A percentile compares a stretch with the other conserved stretches of the same genome.
phyloP scores from a whole-genome alignment of 345 rosid genomes.

The Hirschfeldia incana region DNA sequence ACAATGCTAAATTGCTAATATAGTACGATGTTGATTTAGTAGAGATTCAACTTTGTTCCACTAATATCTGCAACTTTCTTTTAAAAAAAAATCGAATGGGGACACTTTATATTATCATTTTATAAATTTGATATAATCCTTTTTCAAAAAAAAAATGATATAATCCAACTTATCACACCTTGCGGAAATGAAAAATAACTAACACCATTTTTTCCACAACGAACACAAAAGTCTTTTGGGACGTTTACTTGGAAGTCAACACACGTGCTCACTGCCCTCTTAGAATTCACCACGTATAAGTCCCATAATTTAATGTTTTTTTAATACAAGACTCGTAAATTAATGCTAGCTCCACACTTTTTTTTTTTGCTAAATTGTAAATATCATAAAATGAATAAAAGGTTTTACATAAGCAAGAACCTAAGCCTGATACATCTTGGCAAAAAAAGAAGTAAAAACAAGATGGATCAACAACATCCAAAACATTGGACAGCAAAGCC shows the following conservation, averaged over 20 bases:
- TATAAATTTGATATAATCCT: not conserved
- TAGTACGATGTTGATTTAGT: constrained; percentile 16
- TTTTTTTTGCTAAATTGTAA: too few species aligned
- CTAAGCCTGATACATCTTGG: too few species aligned
- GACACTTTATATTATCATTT: not conserved
- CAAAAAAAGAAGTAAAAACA: too few species aligned
- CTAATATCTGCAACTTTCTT: constrained; percentile 7
- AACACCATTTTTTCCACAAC: constrained; percentile 3
- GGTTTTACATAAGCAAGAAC: too few species aligned
- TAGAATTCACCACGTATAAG: constrained; percentile 9
- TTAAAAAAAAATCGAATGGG: not conserved
- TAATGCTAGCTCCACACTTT: too few species aligned
- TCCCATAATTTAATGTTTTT: too few species aligned
- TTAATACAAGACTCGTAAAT: too few species aligned
- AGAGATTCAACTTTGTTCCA: constrained; percentile 3
- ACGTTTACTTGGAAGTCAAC: constrained; percentile 40
- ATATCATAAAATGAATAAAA: too few species aligned
- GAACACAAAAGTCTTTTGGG: constrained; percentile 24
- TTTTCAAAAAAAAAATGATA: too few species aligned
- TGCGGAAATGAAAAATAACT: not conserved
- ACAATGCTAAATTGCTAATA: too few species aligned
- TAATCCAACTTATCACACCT: not conserved
- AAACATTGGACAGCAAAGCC: too few species aligned
- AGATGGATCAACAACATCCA: too few species aligned
- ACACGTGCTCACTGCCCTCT: constrained; percentile 20